Evolutionary conservation across 2,329 filamentous ascomycete species (phyloP).

Genomic region (Sporothrix inflata): DNA sequence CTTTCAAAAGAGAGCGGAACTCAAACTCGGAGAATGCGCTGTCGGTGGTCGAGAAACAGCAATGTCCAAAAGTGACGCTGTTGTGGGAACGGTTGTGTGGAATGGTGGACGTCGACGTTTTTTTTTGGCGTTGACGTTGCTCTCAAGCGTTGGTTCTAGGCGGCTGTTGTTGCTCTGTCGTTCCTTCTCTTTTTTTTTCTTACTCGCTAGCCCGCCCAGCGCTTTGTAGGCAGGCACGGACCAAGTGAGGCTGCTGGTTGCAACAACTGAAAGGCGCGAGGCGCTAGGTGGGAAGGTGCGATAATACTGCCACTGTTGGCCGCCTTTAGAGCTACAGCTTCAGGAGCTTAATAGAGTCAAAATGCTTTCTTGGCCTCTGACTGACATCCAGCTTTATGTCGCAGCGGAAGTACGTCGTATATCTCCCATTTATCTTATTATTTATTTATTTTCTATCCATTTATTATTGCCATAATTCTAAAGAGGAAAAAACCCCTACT

Average conservation of each 20-base stretch:
- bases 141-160: not conserved
- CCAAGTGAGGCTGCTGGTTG: too few relatives aligned
- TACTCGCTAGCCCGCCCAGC: not conserved
- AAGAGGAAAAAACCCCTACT: too few relatives aligned
- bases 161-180: not conserved
- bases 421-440: too few relatives aligned
- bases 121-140: not conserved
- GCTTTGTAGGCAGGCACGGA: not conserved
- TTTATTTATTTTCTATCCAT: too few relatives aligned
- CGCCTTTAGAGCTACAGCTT: not conserved
- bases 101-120: not conserved
- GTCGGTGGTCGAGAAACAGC: not conserved
- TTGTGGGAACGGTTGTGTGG: not conserved
- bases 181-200: not conserved
- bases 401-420: too few relatives aligned
- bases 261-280: too few relatives aligned
- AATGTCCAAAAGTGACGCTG: not conserved
- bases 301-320: too few relatives aligned
- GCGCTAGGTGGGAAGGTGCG: too few relatives aligned
- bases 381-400: too few relatives aligned
- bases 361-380: too few relatives aligned
- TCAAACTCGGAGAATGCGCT: not conserved
- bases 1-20: not conserved
- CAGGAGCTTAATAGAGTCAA: too few relatives aligned
- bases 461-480: too few relatives aligned